Percentiles rank a stretch among this genome's conserved stretches.
phyloP scores from a whole-genome alignment of 306 rosid species.

The Rubus parviflorus region DNA sequence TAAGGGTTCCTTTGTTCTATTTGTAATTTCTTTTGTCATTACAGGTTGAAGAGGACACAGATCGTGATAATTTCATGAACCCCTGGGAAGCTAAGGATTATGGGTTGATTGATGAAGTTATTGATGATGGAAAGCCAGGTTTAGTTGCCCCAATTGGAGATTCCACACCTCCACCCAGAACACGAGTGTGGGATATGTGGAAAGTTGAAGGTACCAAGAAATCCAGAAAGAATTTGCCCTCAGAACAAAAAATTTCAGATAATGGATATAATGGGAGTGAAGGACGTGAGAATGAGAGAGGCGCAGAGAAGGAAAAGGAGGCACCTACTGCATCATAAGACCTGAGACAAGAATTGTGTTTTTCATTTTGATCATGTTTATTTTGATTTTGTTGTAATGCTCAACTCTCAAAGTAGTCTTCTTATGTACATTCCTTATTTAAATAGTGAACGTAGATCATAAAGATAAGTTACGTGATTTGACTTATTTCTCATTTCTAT shows the following conservation, averaged over 20 bases:
- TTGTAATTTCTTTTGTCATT: background rate
- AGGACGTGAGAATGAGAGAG: slow-evolving; percentile 44
- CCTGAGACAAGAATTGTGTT: background rate
- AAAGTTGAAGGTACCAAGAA: slow-evolving; percentile 56
- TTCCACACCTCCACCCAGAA: slow-evolving; percentile 67
- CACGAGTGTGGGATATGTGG: slow-evolving; percentile 58
- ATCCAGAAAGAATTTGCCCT: slow-evolving; percentile 61
- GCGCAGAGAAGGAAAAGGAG: slow-evolving; percentile 41
- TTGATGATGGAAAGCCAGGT: slow-evolving; percentile 95
- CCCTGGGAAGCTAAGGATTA: slow-evolving; percentile 95
- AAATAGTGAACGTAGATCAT: slow-evolving; percentile 1
- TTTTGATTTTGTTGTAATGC: slow-evolving; percentile 7
- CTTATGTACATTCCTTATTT: slow-evolving; percentile 2
- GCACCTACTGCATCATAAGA: slow-evolving; percentile 56
- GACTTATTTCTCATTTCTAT: background rate
- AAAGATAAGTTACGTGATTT: background rate
- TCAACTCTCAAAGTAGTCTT: slow-evolving; percentile 6
- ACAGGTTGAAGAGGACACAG: slow-evolving; percentile 80
- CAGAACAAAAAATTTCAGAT: slow-evolving; percentile 55
- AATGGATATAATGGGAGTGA: slow-evolving; percentile 10
- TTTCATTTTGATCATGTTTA: background rate
- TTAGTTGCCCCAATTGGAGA: slow-evolving; percentile 79
- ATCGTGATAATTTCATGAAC: slow-evolving; percentile 88
- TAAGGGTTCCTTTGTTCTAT: background rate
- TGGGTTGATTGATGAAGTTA: slow-evolving; percentile 76